These are phyloP conservation scores for Gentiana dahurica DNA, from an alignment of 257 asterid genomes.

Conservation along the genomic window DNA sequence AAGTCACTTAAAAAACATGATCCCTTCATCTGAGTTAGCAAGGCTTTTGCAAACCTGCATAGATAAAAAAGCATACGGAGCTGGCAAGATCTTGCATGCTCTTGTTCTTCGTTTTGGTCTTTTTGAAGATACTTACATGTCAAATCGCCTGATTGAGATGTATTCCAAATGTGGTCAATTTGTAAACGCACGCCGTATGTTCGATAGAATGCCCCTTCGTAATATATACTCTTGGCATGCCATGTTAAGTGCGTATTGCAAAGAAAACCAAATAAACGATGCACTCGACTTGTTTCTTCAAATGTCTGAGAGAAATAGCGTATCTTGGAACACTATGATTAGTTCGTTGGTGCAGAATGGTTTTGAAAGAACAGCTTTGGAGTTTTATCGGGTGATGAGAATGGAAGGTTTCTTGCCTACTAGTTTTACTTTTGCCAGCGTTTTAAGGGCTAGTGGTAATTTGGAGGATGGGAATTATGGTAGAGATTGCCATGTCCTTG, in stretches of 20 bases:
- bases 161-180: conserved; percentile 47
- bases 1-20: conserved; percentile 26
- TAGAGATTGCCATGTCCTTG: conserved; percentile 53
- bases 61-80: conserved; percentile 24
- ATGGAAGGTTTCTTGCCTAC: conserved; percentile 40
- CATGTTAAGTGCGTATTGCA: conserved; percentile 46
- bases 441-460: conserved; percentile 60
- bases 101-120: conserved; percentile 33
- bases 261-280: conserved; percentile 32
- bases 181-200: conserved; percentile 39
- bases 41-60: conserved; percentile 38
- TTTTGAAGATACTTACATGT: conserved; percentile 33
- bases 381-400: conserved; percentile 38
- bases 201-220: conserved; percentile 50
- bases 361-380: conserved; percentile 41
- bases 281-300: conserved; percentile 39
- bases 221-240: conserved; percentile 64
- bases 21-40: conserved; percentile 21
- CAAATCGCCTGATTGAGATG: conserved; percentile 51
- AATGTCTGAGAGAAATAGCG: conserved; percentile 49
- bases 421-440: conserved; percentile 61
- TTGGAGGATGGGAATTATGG: conserved; percentile 36
- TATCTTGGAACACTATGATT: conserved; percentile 61
- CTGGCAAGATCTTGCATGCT: conserved; percentile 55
- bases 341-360: conserved; percentile 45